Base-by-base conservation (phyloP, 1,284 basidiomycete genomes). In the Apiotrichum gracile region DNA sequence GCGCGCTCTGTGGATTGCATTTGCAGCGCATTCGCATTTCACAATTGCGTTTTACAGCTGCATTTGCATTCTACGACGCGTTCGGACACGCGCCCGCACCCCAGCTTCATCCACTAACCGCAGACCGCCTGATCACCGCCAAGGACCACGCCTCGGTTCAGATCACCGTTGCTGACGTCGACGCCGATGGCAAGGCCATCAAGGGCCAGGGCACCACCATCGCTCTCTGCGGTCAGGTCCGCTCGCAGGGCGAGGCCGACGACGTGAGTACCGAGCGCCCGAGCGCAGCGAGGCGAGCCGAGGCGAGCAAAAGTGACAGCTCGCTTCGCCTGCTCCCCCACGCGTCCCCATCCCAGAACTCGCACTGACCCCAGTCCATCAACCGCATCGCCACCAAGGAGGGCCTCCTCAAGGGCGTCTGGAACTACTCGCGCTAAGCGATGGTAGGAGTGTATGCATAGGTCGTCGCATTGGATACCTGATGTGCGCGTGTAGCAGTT, bases 131-230 rank as follows among this genome's bases (percentile, higher is more conserved):
- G 72, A 97, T 97, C 77, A 94, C 90, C 68, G 89, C 94, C 72
- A 97, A 98, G 82, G 94, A 99, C 80, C 91, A 97, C 78, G 92
- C 94, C 43, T 97, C 93, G 43, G 91, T 98, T 70, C 94, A 99
- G 78, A 87, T 99, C 77, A 87, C 85, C 77, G 82, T 99, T 67
- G 88, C 83, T 62, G 94, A 97, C 73, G 94, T 99, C 70, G 93
- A 97, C 76, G 84, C 87, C 65, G 85, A 88, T 63, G 94, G 96
- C 74, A 86, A 85, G 74, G 90, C 91, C 57, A 81, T 93, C 71
- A 78, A 79, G 73, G 91, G 91, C 61, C 67, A 76, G 61, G 86
- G 86, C 65, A 92, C 90, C 64, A 88, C 89, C 62, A 96, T 97
- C 74, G 93, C 93, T 52, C 85, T 99, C 62, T 91, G 85, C 74